Conservation (phyloP, 441 rosid genomes). For the Hura crepitans region DNA sequence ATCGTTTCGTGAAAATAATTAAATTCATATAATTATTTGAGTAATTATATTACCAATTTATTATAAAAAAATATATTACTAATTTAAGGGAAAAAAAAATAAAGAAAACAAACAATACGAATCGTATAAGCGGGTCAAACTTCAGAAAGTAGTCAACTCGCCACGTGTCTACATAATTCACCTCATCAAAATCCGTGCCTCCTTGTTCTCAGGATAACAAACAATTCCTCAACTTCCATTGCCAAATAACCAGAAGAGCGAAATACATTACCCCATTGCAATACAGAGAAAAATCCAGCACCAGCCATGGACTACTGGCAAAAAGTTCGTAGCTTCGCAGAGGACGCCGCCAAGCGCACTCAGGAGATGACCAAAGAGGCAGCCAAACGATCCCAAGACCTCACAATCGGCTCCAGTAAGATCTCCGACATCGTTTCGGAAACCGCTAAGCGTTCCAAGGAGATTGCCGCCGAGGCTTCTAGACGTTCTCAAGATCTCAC, state of each 20-base stretch:
- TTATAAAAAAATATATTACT: no score
- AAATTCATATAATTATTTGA: no score
- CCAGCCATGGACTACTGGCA: constrained; percentile 46
- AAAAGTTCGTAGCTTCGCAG: constrained; percentile 46
- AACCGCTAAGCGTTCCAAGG: constrained; percentile 46
- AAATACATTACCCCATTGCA: no score
- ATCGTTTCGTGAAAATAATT: no score
- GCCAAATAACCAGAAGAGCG: no score
- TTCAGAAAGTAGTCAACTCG: not conserved
- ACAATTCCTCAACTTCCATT: not conserved
- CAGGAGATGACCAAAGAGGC: constrained; percentile 52
- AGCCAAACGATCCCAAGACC: constrained; percentile 59
- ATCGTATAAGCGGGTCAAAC: not conserved
- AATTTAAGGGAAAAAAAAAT: no score
- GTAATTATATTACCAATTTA: no score
- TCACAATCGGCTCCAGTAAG: constrained; percentile 43
- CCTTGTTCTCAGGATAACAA: not conserved
- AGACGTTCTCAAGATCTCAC: constrained; percentile 58
- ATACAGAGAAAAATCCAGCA: not conserved
- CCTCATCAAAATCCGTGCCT: not conserved
- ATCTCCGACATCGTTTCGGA: constrained; percentile 50
- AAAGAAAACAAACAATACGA: not conserved
- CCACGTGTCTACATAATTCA: not conserved
- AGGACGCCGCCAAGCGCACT: constrained; percentile 47
- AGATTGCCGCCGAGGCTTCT: constrained; percentile 66